phyloP scores from a whole-genome alignment of 306 rosid genomes.

The Fragaria nilgerrensis region DNA sequence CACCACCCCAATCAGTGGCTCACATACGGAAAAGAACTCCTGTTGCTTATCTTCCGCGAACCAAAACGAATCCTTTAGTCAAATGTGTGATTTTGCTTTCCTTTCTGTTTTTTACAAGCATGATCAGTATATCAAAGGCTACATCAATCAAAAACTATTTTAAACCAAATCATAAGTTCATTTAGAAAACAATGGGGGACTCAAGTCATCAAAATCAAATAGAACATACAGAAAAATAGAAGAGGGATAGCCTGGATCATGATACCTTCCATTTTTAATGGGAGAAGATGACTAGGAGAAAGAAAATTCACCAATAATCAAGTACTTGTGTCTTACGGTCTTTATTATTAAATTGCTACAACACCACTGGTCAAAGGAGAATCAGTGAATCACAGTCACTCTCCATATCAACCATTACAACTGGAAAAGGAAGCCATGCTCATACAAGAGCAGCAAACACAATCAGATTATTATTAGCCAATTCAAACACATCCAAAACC shows the following conservation, averaged over 20 bases:
- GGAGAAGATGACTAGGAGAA: neutral
- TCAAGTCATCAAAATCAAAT: neutral
- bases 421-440: neutral
- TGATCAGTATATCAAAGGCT: neutral
- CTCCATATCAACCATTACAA: neutral
- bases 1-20: neutral
- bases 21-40: too few species aligned
- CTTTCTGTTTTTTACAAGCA: neutral
- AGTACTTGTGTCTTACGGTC: neutral
- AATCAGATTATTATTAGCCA: neutral
- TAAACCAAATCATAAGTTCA: neutral
- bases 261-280: neutral
- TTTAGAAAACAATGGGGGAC: neutral
- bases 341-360: neutral
- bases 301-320: neutral
- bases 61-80: neutral
- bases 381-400: neutral
- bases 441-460: constrained; percentile 2
- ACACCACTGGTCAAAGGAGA: neutral
- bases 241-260: neutral
- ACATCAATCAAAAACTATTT: neutral
- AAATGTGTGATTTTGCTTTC: neutral
- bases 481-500: neutral
- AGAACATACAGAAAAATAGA: neutral
- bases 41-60: too few species aligned